Base-by-base conservation (phyloP, 2,329 filamentous ascomycete genomes). In the Orbilia oligospora region DNA sequence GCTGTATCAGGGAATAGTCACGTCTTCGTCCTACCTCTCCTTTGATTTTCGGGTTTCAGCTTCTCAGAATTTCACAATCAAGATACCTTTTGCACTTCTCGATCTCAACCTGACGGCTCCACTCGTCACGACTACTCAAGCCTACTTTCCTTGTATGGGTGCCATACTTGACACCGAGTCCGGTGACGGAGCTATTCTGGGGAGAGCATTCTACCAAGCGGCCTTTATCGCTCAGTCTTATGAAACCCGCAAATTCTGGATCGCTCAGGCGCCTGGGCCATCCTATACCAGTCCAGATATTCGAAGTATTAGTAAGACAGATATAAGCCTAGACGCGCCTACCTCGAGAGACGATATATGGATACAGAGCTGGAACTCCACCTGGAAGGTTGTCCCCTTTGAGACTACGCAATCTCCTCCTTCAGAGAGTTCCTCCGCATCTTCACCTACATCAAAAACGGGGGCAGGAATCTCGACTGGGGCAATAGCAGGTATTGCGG, bases 171-270 rank as follows among this genome's bases (percentile, higher is more conserved):
- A 36, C 55, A n/a, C 53, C 3, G 30, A 61, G 14, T 56, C 53
- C 24, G 55, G 55, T 38, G 27, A 20, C 16, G 38, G 38, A 36
- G 55, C 30, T 75, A 82, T 81, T 1, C 84, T 87, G 1, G 86
- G 87, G 0, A 84, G 86, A 18, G 85, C 85, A 0, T 87, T 87
- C 76, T 82, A 87, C 0, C 86, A 87, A 78, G 86, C 86, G 30
- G 85, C 86, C 3, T 87, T 87, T 51, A 70, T 87, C 0, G 86
- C 84, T 3, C 84, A 83, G 5, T 85, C 86, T 76, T 86, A 84
- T 83, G 81, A 82, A 18, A 48, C 79, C 0, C 82, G 83, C 22
- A 83, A 80, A 16, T 83, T 83, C 82, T 86, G 84, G 82, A 81
- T 86, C 8, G 85, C 83, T 4, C 85, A 86, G 69, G 85, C 85